Percentiles rank a stretch among this genome's conserved stretches.
Evolutionary conservation across 164 flowering plant species (phyloP).

Genomic region (Paratinospora sagittata): DNA sequence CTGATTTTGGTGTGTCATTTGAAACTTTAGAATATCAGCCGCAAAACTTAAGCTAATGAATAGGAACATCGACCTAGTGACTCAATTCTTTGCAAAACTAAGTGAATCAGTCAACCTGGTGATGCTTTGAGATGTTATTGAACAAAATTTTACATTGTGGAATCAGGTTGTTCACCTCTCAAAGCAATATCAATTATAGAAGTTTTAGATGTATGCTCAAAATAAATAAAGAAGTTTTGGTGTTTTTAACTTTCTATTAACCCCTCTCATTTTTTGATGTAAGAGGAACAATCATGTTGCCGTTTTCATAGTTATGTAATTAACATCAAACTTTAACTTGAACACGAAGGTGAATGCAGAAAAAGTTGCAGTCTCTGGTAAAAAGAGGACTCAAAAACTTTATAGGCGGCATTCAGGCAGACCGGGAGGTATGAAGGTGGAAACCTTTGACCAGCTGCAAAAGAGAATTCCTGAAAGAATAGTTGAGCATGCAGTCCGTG

Average conservation of each 20-base stretch:
- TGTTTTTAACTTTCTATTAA: not conserved
- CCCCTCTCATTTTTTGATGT: slow-evolving; percentile 1
- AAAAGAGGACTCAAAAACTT: slow-evolving; percentile 84
- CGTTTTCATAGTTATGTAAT: not conserved
- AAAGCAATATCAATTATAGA: not conserved
- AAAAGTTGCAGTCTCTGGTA: slow-evolving; percentile 96
- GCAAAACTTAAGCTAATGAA: not conserved
- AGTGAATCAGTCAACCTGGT: not conserved
- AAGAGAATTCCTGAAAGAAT: slow-evolving; percentile 98
- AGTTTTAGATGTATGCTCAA: not conserved
- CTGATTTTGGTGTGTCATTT: not conserved
- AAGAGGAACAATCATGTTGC: not conserved
- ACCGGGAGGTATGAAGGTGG: slow-evolving; percentile 97
- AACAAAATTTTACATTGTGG: not conserved
- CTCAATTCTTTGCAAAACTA: not conserved
- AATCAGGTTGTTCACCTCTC: not conserved
- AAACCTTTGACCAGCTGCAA: slow-evolving; percentile 92
- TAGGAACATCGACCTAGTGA: not conserved
- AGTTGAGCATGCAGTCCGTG: slow-evolving; percentile 96
- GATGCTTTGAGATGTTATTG: not conserved
- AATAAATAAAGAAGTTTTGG: not conserved
- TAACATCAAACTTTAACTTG: slow-evolving; percentile 7
- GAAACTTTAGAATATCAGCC: not conserved
- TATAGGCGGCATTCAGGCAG: slow-evolving; percentile 98
- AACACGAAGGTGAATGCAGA: slow-evolving; percentile 80